phyloP scores from a whole-genome alignment of 164 flowering plant species.

The Nymphaea thermarum region DNA sequence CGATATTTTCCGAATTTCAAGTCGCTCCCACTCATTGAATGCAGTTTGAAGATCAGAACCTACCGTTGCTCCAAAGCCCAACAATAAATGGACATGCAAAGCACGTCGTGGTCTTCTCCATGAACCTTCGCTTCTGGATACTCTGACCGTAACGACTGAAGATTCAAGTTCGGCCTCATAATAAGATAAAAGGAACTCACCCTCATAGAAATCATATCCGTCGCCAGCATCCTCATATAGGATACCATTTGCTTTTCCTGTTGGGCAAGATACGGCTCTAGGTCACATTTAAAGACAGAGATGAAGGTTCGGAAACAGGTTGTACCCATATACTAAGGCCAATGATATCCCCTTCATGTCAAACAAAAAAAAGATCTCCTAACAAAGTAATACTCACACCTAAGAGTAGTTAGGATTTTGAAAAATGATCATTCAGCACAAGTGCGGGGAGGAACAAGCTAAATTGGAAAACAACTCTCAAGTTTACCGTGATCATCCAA shows the following conservation, averaged over 20 bases:
- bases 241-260: constrained; percentile 86
- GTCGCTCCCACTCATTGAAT: too few relatives aligned
- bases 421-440: too few relatives aligned
- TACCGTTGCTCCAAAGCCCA: constrained; percentile 80
- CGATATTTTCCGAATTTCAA: too few relatives aligned
- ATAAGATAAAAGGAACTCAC: constrained; percentile 58
- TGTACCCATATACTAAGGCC: too few relatives aligned
- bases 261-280: not conserved
- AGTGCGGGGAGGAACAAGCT: too few relatives aligned
- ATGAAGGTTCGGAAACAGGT: too few relatives aligned
- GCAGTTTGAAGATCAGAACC: not conserved
- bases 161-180: constrained; percentile 63
- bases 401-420: too few relatives aligned
- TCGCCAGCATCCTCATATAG: constrained; percentile 93
- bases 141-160: constrained; percentile 54
- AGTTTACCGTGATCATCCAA: constrained; percentile 67
- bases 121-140: constrained; percentile 66
- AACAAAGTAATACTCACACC: too few relatives aligned
- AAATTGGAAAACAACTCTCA: not conserved
- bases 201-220: constrained; percentile 67
- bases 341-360: too few relatives aligned
- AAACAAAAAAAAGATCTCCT: too few relatives aligned
- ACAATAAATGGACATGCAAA: constrained; percentile 58
- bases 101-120: constrained; percentile 76
- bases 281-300: too few relatives aligned